Evolutionary conservation across 1,139 yeast species (phyloP), one percentile per base, ranked within the genome.

Genomic region (Lodderomyces jiufengensis): DNA sequence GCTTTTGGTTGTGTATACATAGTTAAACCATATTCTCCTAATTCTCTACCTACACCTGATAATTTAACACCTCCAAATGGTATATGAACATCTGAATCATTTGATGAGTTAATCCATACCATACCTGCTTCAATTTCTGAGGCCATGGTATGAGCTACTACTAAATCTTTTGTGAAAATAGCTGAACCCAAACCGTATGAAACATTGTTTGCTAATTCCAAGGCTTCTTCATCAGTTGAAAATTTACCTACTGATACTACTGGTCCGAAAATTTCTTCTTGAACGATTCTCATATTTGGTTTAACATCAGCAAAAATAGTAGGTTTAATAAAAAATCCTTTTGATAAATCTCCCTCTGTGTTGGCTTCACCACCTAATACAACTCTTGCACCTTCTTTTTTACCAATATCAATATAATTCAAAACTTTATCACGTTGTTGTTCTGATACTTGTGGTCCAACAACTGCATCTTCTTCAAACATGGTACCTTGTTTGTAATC

Each of bases 41-140:
- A 71, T 63, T 87, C 96, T 57, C 95, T 77, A 39, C 95, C 95
- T 45, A 84, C 73, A 48, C 96, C 96, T 51, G 86, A 76, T 79
- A 78, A 71, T 67, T 87, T 87, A 30, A 68, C 73, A 38, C 76
- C 76, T 24, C 96, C 95, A 55, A 87, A 87, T 43, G 96, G 96
- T 46, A 84, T 70, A 48, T 78, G 80, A 41, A 69, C 61, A 51
- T 82, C 90, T 36, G 85, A 79, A 56, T 84, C 92, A 55, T 87
- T 86, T 37, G 90, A 79, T 9, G 90, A 78, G 47, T 61, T 66
- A 53, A 76, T 76, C 72, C 78, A 76, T 25, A 76, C 76, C 69
- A 72, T 75, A 37, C 82, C 82, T 21, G 77, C 63, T 46, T 69
- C 65, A 37, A 70, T 57, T 15, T 69, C 73, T 25, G 58, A 46